Evolutionary conservation across 306 rosid species (phyloP).

Genomic region (Alnus rubra): DNA sequence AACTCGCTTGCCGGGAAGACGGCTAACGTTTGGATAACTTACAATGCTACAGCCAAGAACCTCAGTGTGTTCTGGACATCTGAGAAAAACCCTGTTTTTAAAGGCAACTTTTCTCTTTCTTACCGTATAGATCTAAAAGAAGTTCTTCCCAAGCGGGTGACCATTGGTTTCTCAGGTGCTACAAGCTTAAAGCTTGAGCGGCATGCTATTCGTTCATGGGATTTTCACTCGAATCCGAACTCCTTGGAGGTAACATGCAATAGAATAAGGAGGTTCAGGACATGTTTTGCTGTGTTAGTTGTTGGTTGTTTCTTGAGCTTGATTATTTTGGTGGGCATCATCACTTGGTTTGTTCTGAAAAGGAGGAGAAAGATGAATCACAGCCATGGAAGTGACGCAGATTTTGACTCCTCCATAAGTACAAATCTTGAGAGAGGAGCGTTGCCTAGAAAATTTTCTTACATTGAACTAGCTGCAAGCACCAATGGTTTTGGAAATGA

Average conservation of each 20-base stretch:
- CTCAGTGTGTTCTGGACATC: constrained; percentile 27
- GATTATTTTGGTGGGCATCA: neutral
- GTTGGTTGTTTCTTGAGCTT: neutral
- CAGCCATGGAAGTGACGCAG: neutral
- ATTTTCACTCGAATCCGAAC: constrained; percentile 30
- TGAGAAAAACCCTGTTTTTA: neutral
- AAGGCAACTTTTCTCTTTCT: neutral
- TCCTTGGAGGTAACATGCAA: no score
- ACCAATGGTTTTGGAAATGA: constrained; percentile 44
- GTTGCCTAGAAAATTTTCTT: constrained; percentile 46
- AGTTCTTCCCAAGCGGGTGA: constrained; percentile 30
- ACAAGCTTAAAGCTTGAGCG: neutral
- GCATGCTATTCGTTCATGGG: constrained; percentile 39
- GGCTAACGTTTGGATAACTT: constrained; percentile 20
- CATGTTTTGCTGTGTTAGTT: neutral
- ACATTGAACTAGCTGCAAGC: constrained; percentile 42
- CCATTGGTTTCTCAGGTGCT: constrained; percentile 43
- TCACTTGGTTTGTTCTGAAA: constrained; percentile 15
- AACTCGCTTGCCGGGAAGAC: neutral
- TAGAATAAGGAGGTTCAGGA: neutral
- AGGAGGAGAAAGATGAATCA: neutral
- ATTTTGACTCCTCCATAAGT: neutral
- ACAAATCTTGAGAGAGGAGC: constrained; percentile 44
- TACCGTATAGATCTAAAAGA: constrained; percentile 17
- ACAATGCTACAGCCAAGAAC: constrained; percentile 25